A percentile compares a stretch with the other conserved stretches of the same genome.
Evolutionary conservation across 495 filamentous ascomycete genomes (phyloP).

Genomic region (Xylaria sp.): DNA sequence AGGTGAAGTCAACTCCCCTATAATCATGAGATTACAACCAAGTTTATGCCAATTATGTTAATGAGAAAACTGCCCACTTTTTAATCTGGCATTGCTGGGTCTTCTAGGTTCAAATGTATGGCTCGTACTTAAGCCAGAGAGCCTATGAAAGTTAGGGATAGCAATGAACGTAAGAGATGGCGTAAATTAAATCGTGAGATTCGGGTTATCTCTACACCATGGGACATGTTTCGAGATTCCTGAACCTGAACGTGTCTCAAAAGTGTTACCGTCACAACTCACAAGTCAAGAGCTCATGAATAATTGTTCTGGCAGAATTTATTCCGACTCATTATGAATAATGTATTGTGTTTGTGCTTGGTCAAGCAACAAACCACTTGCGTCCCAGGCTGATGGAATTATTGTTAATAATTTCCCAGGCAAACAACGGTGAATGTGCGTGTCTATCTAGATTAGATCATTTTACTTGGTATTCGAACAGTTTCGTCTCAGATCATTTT

Average conservation of each 20-base stretch:
- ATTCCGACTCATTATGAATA: neutral
- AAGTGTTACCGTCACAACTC: neutral
- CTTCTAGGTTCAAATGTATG: too few species aligned
- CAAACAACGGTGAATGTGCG: neutral
- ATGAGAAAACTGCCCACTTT: neutral
- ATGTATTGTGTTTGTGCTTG: neutral
- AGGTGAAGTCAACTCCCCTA: too few species aligned
- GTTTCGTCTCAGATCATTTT: neutral
- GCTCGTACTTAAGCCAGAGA: too few species aligned
- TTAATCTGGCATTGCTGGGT: too few species aligned
- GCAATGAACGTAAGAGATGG: too few species aligned
- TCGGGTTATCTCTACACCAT: too few species aligned
- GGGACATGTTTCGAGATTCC: neutral
- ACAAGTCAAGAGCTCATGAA: neutral
- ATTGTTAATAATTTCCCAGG: neutral
- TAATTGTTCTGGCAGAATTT: neutral
- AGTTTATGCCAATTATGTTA: neutral
- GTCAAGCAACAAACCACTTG: neutral
- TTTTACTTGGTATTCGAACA: neutral
- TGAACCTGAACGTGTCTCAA: neutral
- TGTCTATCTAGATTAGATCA: neutral
- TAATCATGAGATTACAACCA: too few species aligned
- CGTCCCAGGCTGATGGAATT: neutral
- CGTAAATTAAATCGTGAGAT: too few species aligned
- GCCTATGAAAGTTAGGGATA: too few species aligned